Evolutionary conservation across 2,329 filamentous ascomycete genomes (phyloP), one percentile per base, ranked within the genome.

Genomic region (Volutella citrinella): DNA sequence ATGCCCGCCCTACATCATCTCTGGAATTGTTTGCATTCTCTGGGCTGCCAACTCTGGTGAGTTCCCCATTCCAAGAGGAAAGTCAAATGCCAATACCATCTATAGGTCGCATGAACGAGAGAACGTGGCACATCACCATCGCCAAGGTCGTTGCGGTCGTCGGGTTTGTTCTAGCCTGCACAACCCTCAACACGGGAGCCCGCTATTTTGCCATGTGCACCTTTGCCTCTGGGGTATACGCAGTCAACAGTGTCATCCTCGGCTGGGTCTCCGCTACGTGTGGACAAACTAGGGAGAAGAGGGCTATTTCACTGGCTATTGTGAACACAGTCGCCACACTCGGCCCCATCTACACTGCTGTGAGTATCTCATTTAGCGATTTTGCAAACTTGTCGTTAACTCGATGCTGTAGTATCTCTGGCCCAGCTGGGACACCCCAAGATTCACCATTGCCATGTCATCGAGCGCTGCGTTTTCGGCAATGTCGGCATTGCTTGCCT

Each of bases 1-100:
- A 4, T 42, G 48, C 26, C 68, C 69, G 1, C 68, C 68, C 1
- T 71, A 67, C 41, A 50, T 67, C 6, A 42, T 66, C 17, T 65
- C 68, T 3, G 30, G 30, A n/a, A n/a, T 17, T 28, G 12, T 6
- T 4, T 14, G 14, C 10, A 4, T 3, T 8, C 11, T 5, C 18
- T 25, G 12, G 26, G 11, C 6, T 26, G 17, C 13, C 10, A 41
- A 43, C 8, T 43, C 41, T 19, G 39, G 38, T 27, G 16, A 0
- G 18, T 16, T 7, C 2, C n/a, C 15, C 3, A 19, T 27, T 10
- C 28, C 19, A 8, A 22, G 10, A 17, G n/a, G 26, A 26, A 2
- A 1, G 4, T 4, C 2, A 2, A 8, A 10, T 18, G n/a, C n/a
- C n/a, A n/a, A n/a, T 23, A 26, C 23, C 19, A 18, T 18, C 18